These are phyloP conservation scores for Ensete glaucum DNA, from an alignment of 176 grass and related monocot species.

Conservation along the genomic window DNA sequence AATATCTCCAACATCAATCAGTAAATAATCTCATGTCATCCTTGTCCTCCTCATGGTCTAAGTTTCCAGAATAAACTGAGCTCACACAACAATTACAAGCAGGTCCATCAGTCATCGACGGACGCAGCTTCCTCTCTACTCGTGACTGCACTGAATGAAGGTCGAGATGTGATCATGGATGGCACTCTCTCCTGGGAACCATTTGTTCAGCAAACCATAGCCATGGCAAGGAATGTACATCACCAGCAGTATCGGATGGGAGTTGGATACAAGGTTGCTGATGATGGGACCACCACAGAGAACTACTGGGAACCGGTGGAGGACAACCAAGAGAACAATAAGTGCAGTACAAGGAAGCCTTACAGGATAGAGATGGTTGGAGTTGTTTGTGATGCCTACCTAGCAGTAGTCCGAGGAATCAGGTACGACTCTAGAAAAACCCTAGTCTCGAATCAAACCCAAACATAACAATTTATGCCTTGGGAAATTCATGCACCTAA, in stretches of 20 bases:
- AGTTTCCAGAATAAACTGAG: neutral
- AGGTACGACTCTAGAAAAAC: conserved; percentile 24
- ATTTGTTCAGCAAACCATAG: conserved; percentile 75
- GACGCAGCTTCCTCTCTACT: conserved; percentile 83
- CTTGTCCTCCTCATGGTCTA: neutral
- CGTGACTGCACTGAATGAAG: conserved; percentile 91
- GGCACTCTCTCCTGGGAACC: conserved; percentile 94
- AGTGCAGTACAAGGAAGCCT: conserved; percentile 33
- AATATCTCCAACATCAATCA: neutral
- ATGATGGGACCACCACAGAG: conserved; percentile 56
- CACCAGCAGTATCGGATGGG: conserved; percentile 78
- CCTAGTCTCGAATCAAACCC: neutral
- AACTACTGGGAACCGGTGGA: conserved; percentile 79
- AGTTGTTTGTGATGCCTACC: conserved; percentile 80
- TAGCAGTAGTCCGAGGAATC: conserved; percentile 83
- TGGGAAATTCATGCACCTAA: too few relatives aligned
- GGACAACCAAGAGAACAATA: neutral
- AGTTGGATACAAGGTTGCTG: conserved; percentile 61
- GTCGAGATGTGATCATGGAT: conserved; percentile 93
- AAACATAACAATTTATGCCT: neutral
- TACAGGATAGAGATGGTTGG: conserved; percentile 89
- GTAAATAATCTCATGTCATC: neutral
- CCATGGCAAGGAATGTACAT: conserved; percentile 79
- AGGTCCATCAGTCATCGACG: conserved; percentile 91
- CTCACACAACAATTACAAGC: neutral